Evolutionary conservation across 768 basidiomycete species (phyloP).

Genomic region (Polyporus arcularius): DNA sequence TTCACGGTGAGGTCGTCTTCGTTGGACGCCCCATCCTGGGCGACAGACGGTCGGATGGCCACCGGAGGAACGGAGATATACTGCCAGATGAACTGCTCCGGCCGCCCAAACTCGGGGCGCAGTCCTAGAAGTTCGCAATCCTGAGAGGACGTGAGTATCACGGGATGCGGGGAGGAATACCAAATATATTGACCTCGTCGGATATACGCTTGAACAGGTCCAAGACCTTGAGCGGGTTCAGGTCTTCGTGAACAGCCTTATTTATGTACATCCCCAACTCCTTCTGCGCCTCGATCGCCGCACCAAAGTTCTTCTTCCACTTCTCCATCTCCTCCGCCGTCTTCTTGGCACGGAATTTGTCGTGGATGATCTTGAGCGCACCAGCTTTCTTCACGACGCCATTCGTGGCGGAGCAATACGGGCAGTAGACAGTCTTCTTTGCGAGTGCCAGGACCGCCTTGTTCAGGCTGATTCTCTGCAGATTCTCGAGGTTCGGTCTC

Average conservation of each 20-base stretch:
- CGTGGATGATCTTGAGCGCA: conserved; percentile 94
- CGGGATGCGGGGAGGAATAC: background rate
- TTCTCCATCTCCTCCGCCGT: conserved; percentile 85
- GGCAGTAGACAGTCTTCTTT: conserved; percentile 90
- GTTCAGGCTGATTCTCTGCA: conserved; percentile 78
- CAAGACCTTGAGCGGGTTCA: conserved; percentile 92
- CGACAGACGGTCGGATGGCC: conserved; percentile 95
- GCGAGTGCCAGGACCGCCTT: conserved; percentile 87
- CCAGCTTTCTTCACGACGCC: conserved; percentile 96
- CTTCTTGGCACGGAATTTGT: conserved; percentile 95
- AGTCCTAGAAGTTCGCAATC: conserved; percentile 95
- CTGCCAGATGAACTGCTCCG: conserved; percentile 98
- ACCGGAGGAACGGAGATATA: conserved; percentile 98
- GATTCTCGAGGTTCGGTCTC: conserved; percentile 86
- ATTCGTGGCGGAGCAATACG: conserved; percentile 91
- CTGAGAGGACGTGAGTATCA: conserved; percentile 38
- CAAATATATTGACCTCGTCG: conserved; percentile 63
- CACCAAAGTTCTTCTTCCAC: conserved; percentile 79
- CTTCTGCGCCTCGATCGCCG: conserved; percentile 84
- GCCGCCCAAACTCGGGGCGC: conserved; percentile 84
- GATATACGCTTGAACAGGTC: conserved; percentile 92
- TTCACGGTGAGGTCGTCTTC: conserved; percentile 99
- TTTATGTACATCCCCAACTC: conserved; percentile 83
- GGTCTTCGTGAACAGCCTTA: conserved; percentile 88
- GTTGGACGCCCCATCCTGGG: conserved; percentile 96